A percentile compares a stretch with the other conserved stretches of the same genome.
These are phyloP conservation scores for Neurospora intermedia DNA, from an alignment of 495 filamentous ascomycete genomes.

Conservation along the genomic window DNA sequence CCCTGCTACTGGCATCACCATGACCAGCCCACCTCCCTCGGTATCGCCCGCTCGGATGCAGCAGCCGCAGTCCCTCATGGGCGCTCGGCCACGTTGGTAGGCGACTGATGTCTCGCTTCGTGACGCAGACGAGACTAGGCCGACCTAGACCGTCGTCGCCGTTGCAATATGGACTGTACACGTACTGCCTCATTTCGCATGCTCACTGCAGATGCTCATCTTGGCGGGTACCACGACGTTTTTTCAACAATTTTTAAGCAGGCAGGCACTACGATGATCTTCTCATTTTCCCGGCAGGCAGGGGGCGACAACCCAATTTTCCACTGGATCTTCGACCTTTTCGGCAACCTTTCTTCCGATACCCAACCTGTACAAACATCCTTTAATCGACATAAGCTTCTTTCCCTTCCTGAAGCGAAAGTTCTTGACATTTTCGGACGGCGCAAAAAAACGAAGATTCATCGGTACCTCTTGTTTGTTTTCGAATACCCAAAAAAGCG, in stretches of 20 bases:
- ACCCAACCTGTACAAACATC: slow-evolving; percentile 26
- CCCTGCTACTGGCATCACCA: slow-evolving; percentile 76
- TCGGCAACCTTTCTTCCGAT: slow-evolving; percentile 11
- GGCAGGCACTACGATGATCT: slow-evolving; percentile 24
- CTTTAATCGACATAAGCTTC: slow-evolving; percentile 23
- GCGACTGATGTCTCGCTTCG: slow-evolving; percentile 21
- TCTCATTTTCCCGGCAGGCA: slow-evolving; percentile 19
- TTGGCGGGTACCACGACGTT: slow-evolving; percentile 26
- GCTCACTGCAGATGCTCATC: slow-evolving; percentile 24
- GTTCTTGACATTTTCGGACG: slow-evolving; percentile 23
- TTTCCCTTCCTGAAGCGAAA: slow-evolving; percentile 18
- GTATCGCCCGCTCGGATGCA: slow-evolving; percentile 83
- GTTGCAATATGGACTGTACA: slow-evolving; percentile 19
- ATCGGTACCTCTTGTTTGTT: slow-evolving; percentile 26
- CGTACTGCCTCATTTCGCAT: slow-evolving; percentile 13
- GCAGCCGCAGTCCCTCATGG: slow-evolving; percentile 8
- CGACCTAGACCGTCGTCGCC: slow-evolving; percentile 21
- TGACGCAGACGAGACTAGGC: slow-evolving; percentile 17
- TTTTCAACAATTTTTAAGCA: slow-evolving; percentile 13
- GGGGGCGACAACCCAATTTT: slow-evolving; percentile 11
- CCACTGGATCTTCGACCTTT: slow-evolving; percentile 23
- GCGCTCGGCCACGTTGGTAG: slow-evolving; percentile 39
- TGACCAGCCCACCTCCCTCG: slow-evolving; percentile 84
- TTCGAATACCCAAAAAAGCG: slow-evolving; percentile 14
- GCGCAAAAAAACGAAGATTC: slow-evolving; percentile 23